Conservation (phyloP, 192 early-diverging fungal species). For the Umbelopsis sp. region DNA sequence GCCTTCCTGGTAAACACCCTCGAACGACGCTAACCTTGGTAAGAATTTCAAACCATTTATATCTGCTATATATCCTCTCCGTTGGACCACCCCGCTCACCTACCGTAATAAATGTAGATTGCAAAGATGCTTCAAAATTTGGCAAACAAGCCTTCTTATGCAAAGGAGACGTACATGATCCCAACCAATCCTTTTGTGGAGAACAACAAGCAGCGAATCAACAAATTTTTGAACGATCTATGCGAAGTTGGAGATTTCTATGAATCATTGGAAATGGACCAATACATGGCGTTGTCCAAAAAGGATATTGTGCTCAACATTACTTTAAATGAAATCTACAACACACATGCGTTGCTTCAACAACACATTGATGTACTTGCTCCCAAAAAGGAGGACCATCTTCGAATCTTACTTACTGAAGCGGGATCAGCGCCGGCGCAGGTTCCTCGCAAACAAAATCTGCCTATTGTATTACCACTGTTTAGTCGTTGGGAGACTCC, state of each 20-base stretch:
- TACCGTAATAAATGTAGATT: constrained; percentile 40
- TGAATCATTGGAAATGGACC: constrained; percentile 96
- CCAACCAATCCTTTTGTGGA: constrained; percentile 87
- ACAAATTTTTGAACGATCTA: constrained; percentile 83
- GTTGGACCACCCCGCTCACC: too few relatives aligned
- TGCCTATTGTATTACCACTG: constrained; percentile 65
- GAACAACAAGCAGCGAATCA: constrained; percentile 77
- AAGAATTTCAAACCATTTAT: too few relatives aligned
- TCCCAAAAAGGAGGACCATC: constrained; percentile 73
- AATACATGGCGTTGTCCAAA: constrained; percentile 92
- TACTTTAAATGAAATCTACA: constrained; percentile 92
- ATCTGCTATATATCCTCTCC: too few relatives aligned
- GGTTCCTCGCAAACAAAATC: constrained; percentile 77
- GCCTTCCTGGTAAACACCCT: constrained; percentile 75
- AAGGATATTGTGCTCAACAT: constrained; percentile 87
- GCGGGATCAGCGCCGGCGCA: constrained; percentile 65
- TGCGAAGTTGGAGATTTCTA: constrained; percentile 95
- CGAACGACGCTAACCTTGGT: constrained; percentile 88
- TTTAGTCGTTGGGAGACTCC: constrained; percentile 80
- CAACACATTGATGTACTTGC: constrained; percentile 81
- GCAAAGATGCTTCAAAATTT: constrained; percentile 95
- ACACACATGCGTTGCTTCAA: constrained; percentile 79
- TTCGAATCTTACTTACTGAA: constrained; percentile 76
- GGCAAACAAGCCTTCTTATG: constrained; percentile 89
- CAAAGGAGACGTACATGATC: constrained; percentile 91